Conservation (phyloP, 768 basidiomycete genomes). For the Fomitopsis pulvina region DNA sequence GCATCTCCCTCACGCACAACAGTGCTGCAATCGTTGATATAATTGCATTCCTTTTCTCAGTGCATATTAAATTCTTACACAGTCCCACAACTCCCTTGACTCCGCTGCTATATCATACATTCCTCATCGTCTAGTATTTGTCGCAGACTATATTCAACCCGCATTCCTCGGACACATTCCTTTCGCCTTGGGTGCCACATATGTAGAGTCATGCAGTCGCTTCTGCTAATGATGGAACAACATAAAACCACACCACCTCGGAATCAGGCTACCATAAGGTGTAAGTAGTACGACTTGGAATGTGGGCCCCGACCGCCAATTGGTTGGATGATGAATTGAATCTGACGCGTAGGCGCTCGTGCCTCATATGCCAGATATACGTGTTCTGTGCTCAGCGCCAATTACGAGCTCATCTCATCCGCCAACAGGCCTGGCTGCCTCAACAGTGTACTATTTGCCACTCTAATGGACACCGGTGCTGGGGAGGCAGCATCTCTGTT, state of each 20-base stretch:
- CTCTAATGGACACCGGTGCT: constrained; percentile 46
- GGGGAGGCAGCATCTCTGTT: constrained; percentile 83
- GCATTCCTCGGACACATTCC: constrained; percentile 6
- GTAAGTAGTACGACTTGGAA: too few relatives aligned
- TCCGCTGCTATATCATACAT: constrained; percentile 2
- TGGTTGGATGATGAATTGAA: too few relatives aligned
- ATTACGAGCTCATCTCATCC: constrained; percentile 23
- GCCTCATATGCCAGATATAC: constrained; percentile 17
- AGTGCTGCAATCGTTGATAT: constrained; percentile 9
- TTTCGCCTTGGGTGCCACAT: constrained; percentile 9
- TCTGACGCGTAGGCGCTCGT: not conserved
- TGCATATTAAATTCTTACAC: constrained; percentile 10
- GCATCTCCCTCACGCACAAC: constrained; percentile 3
- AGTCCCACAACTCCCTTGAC: not conserved
- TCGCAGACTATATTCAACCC: not conserved
- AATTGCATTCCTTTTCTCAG: constrained; percentile 14
- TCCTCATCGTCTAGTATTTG: constrained; percentile 1
- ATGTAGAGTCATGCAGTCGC: not conserved
- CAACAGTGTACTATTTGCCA: not conserved
- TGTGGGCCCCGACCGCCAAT: too few relatives aligned
- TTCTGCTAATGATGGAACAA: not conserved
- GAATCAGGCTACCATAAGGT: not conserved
- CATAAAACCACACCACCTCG: too few relatives aligned
- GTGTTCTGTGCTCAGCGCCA: constrained; percentile 29
- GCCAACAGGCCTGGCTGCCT: not conserved